Percentiles rank a stretch among this genome's conserved stretches.
Evolutionary conservation across 306 rosid genomes (phyloP).

Genomic region (Spatholobus suberectus): DNA sequence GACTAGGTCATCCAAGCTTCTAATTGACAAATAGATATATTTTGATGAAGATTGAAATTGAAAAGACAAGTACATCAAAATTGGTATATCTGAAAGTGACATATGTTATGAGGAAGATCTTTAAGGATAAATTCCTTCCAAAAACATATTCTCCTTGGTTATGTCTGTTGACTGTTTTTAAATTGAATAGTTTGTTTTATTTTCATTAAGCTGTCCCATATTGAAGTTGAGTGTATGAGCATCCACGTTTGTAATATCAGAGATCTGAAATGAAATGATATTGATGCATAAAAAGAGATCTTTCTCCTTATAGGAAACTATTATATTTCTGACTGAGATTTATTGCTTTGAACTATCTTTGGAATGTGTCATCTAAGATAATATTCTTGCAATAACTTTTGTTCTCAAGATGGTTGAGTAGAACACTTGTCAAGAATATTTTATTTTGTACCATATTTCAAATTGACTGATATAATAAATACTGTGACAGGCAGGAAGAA

Average conservation of each 20-base stretch:
- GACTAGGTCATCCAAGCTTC: not conserved
- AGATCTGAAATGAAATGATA: conserved; percentile 23
- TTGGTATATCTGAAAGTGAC: not conserved
- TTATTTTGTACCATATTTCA: conserved; percentile 11
- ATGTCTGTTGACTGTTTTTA: not conserved
- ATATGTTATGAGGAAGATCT: not conserved
- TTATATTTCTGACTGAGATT: not conserved
- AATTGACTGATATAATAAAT: conserved; percentile 28
- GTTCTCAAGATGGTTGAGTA: not conserved
- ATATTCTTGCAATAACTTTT: conserved; percentile 10
- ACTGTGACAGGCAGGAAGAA: conserved; percentile 77
- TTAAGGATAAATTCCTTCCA: conserved; percentile 18
- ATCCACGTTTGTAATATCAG: not conserved
- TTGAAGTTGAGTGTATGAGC: conserved; percentile 20
- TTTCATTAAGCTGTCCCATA: not conserved
- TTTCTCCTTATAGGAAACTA: not conserved
- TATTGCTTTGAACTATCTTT: not conserved
- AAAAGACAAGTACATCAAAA: not conserved
- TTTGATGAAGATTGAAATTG: not conserved
- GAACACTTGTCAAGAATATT: not conserved
- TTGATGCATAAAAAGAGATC: not conserved
- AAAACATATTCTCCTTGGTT: not conserved
- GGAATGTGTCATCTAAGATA: not conserved
- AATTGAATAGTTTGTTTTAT: not conserved
- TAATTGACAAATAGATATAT: not conserved